phyloP scores from a whole-genome alignment of 176 grass and related monocot genomes.

The Hordeum marinum region DNA sequence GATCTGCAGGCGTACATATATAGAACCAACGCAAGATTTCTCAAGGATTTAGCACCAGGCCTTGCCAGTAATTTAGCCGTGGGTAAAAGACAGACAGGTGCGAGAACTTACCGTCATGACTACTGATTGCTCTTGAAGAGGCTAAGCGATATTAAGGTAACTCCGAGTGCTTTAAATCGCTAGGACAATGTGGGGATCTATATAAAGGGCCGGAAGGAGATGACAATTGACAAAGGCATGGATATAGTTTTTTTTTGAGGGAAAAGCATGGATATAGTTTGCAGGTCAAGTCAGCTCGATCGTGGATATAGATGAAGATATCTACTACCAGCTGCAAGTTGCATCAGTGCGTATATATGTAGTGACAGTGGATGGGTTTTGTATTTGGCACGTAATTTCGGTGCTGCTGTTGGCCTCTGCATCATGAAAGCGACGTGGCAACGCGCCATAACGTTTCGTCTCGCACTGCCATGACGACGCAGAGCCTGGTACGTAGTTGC shows the following conservation, averaged over 20 bases:
- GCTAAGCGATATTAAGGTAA: neutral
- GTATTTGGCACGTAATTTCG: neutral
- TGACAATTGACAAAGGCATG: neutral
- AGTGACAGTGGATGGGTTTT: neutral
- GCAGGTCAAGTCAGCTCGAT: conserved; percentile 10
- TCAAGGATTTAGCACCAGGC: neutral
- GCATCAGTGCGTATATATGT: neutral
- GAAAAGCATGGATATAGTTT: neutral
- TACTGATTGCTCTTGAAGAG: neutral
- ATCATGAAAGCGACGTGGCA: neutral
- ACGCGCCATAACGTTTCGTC: neutral
- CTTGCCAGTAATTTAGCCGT: neutral
- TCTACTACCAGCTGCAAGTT: neutral
- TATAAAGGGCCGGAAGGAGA: neutral
- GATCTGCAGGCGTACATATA: conserved; percentile 27
- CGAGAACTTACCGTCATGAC: conserved; percentile 42
- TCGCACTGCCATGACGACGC: neutral
- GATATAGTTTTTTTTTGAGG: too few species aligned
- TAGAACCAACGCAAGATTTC: neutral
- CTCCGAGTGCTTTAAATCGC: neutral
- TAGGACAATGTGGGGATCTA: neutral
- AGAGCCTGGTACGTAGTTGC: conserved; percentile 5
- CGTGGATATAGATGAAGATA: neutral
- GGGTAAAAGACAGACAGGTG: neutral
- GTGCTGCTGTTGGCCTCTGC: neutral